Percentiles rank a stretch among this genome's conserved stretches.
Evolutionary conservation across 78 protist species (phyloP).

Genomic region (Dictyostelium intermedium): DNA sequence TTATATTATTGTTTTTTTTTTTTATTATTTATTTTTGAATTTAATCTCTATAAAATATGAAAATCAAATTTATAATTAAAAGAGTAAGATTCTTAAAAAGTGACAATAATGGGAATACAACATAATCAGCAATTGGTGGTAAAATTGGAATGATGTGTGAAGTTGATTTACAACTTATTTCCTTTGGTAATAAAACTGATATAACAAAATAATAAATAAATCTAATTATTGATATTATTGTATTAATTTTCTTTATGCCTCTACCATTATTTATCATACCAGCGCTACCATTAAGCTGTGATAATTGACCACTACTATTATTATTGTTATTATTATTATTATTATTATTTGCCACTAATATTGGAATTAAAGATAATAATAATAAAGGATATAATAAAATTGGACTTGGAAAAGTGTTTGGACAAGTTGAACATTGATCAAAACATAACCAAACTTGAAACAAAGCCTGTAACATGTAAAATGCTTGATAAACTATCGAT

Average conservation of each 20-base stretch:
- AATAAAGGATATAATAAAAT: conserved; percentile 16
- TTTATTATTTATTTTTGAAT: background rate
- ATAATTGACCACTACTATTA: background rate
- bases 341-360: background rate
- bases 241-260: background rate
- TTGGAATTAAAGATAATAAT: conserved; percentile 35
- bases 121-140: conserved; percentile 8
- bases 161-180: background rate
- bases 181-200: conserved; percentile 2
- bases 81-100: background rate
- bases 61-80: conserved; percentile 9
- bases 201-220: background rate
- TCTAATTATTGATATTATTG: conserved; percentile 4
- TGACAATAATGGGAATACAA: background rate
- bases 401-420: background rate
- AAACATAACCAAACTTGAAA: conserved; percentile 56
- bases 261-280: background rate
- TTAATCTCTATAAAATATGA: conserved; percentile 18
- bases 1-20: background rate
- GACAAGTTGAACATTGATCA: conserved; percentile 22
- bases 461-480: background rate
- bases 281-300: background rate
- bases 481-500: background rate
- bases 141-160: background rate
- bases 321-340: background rate